Evolutionary conservation across 2,329 filamentous ascomycete genomes (phyloP).

Genomic region (Dothideomycetidae sp.): DNA sequence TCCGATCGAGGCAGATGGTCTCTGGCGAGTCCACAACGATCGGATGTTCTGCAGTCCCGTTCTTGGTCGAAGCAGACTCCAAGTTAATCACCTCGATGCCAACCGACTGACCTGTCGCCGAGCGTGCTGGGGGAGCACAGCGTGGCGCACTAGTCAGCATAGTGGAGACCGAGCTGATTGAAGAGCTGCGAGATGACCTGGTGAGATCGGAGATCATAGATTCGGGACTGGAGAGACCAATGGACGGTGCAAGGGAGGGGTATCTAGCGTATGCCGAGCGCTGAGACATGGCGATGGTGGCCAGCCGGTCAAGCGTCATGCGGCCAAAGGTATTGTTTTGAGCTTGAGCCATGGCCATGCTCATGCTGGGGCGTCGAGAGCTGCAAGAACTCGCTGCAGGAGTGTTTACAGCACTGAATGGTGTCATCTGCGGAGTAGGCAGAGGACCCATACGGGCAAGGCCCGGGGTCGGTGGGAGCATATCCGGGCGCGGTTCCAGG

Average conservation of each 20-base stretch:
- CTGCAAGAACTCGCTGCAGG: slow-evolving; percentile 45
- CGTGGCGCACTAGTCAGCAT: slow-evolving; percentile 35
- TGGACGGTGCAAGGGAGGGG: slow-evolving; percentile 32
- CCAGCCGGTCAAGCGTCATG: slow-evolving; percentile 37
- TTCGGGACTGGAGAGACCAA: slow-evolving; percentile 40
- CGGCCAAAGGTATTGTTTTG: slow-evolving; percentile 41
- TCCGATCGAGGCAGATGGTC: slow-evolving; percentile 12
- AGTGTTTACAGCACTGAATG: slow-evolving; percentile 41
- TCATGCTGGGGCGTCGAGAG: slow-evolving; percentile 42
- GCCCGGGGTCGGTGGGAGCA: slow-evolving; percentile 39
- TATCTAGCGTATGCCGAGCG: slow-evolving; percentile 29
- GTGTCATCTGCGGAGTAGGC: slow-evolving; percentile 49
- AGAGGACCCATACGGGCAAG: slow-evolving; percentile 41
- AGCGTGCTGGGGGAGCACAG: slow-evolving; percentile 34
- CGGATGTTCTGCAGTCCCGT: slow-evolving; percentile 16
- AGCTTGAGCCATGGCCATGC: slow-evolving; percentile 43
- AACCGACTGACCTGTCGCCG: slow-evolving; percentile 39
- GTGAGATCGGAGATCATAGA: slow-evolving; percentile 48
- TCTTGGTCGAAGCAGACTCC: slow-evolving; percentile 13
- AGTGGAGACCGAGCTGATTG: slow-evolving; percentile 37
- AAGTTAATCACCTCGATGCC: slow-evolving; percentile 24
- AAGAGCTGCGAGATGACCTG: slow-evolving; percentile 40
- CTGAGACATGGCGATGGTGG: slow-evolving; percentile 31
- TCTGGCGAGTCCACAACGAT: slow-evolving; percentile 21
- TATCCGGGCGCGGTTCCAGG: slow-evolving; percentile 37